Conservation (phyloP, 108 stramenopile genomes). For the Stephanodiscus minutulus region DNA sequence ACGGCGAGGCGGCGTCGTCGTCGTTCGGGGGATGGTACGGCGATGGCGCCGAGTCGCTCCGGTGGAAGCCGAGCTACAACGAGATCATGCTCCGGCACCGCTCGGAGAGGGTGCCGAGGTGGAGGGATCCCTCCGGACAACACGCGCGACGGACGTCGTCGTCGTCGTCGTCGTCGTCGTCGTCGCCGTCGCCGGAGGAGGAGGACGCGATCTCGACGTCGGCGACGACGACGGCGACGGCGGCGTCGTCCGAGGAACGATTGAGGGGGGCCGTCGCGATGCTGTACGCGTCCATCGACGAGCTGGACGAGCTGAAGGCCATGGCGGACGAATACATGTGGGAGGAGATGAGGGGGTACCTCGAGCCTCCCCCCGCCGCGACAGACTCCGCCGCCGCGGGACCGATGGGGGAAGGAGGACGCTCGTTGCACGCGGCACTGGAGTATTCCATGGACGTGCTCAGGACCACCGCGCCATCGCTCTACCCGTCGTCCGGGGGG, state of each 20-base stretch:
- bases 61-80: slow-evolving; percentile 70
- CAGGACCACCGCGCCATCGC: slow-evolving; percentile 15
- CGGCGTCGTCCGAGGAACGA: slow-evolving; percentile 30
- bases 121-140: slow-evolving; percentile 49
- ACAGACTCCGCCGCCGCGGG: background rate
- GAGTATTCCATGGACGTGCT: slow-evolving; percentile 47
- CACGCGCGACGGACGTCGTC: background rate
- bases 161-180: background rate
- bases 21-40: slow-evolving; percentile 49
- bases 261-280: slow-evolving; percentile 46
- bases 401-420: background rate
- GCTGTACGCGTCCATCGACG: slow-evolving; percentile 51
- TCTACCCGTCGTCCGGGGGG: background rate
- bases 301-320: slow-evolving; percentile 43
- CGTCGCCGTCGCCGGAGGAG: background rate
- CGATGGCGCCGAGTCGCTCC: slow-evolving; percentile 30
- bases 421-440: slow-evolving; percentile 10
- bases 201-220: too few species aligned
- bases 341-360: slow-evolving; percentile 56
- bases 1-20: background rate
- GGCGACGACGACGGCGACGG: background rate
- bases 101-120: slow-evolving; percentile 58
- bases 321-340: slow-evolving; percentile 74
- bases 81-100: slow-evolving; percentile 83
- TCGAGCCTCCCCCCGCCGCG: slow-evolving; percentile 12